Conservation (phyloP, 2,329 filamentous ascomycete genomes). For the Elsinoe ampelina region DNA sequence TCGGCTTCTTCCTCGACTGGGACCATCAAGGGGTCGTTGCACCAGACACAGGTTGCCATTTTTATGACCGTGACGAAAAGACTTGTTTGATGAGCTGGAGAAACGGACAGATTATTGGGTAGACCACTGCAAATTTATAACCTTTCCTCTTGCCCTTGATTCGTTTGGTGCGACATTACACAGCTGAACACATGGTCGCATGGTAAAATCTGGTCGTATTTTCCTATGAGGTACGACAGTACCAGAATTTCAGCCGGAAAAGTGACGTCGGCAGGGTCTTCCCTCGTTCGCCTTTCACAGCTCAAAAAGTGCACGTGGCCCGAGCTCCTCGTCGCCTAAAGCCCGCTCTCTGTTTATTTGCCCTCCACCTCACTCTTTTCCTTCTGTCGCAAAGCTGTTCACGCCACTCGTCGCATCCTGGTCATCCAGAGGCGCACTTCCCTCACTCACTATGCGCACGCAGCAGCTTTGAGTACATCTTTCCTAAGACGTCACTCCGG, state of each 20-base stretch:
- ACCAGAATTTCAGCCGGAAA: neutral
- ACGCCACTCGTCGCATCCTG: neutral
- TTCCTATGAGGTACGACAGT: neutral
- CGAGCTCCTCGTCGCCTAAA: constrained; percentile 1
- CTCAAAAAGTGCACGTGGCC: neutral
- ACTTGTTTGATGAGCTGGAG: neutral
- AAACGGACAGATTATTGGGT: neutral
- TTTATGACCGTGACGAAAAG: neutral
- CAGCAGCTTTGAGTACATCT: neutral
- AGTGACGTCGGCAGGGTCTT: constrained; percentile 1
- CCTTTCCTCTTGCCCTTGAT: neutral
- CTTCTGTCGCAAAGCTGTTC: neutral
- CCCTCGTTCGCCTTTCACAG: neutral
- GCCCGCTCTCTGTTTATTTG: constrained; percentile 9
- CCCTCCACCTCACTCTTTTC: constrained; percentile 2
- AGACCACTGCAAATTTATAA: neutral
- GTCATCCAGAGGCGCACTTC: neutral
- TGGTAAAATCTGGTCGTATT: neutral
- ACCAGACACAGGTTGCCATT: constrained; percentile 36
- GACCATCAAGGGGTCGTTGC: constrained; percentile 35
- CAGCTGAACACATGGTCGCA: neutral
- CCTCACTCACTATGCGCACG: neutral
- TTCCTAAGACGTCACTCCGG: neutral
- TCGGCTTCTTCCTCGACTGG: constrained; percentile 33
- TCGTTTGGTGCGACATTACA: neutral